These are phyloP conservation scores for Beta lomatogona DNA, from an alignment of 179 eudicot genomes.

Conservation along the genomic window DNA sequence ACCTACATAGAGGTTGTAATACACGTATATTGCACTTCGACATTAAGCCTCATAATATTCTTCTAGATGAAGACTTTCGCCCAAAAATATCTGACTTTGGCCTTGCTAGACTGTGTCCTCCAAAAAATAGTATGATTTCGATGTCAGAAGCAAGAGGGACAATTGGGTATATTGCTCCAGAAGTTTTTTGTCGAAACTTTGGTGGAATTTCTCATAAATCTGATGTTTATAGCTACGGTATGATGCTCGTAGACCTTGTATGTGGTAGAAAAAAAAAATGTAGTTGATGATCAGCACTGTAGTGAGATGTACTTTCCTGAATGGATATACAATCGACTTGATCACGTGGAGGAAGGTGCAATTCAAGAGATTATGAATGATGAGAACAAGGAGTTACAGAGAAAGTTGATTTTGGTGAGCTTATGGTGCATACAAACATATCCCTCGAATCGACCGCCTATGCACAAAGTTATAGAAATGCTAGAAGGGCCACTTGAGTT, in stretches of 20 bases:
- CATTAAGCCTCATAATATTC: constrained; percentile 17
- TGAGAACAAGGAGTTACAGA: neutral
- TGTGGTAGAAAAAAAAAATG: neutral
- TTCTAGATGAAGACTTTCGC: constrained; percentile 6
- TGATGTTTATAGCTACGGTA: constrained; percentile 16
- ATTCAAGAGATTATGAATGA: neutral
- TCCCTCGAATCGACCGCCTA: constrained; percentile 4
- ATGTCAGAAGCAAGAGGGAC: constrained; percentile 15
- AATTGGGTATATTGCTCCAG: constrained; percentile 18
- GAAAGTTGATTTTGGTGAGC: constrained; percentile 13
- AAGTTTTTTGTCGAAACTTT: neutral
- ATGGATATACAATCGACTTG: constrained; percentile 9
- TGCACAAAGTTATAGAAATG: constrained; percentile 19
- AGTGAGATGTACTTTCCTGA: constrained; percentile 6
- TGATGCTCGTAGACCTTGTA: constrained; percentile 14
- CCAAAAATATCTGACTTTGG: constrained; percentile 16
- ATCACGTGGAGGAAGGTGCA: neutral
- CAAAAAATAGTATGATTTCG: constrained; percentile 2
- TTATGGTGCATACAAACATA: constrained; percentile 15
- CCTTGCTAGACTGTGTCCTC: constrained; percentile 16
- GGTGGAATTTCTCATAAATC: constrained; percentile 12
- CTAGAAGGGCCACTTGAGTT: constrained; percentile 1
- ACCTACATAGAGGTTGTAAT: constrained; percentile 17
- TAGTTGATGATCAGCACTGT: neutral
- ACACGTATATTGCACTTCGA: constrained; percentile 11